These are phyloP conservation scores for Leccinum sublutescens DNA, from an alignment of 768 basidiomycete species.

Conservation along the genomic window DNA sequence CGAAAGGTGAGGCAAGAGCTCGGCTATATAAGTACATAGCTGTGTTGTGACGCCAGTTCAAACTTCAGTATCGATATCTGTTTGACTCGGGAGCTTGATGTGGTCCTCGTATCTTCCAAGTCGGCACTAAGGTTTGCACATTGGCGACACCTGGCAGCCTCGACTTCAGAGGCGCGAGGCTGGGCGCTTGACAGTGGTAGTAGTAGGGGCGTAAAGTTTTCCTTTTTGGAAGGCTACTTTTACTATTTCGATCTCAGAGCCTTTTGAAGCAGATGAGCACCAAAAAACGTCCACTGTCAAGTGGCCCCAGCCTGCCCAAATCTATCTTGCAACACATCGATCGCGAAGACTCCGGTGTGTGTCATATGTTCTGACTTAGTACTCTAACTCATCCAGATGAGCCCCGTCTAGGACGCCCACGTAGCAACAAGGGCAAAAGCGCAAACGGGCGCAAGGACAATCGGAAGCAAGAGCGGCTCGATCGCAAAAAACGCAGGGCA, in stretches of 20 bases:
- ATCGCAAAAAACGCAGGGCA: constrained; percentile 62
- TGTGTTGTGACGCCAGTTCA: no score
- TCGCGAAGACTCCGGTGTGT: constrained; percentile 15
- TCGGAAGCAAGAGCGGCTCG: constrained; percentile 59
- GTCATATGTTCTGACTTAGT: neutral
- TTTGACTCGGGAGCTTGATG: no score
- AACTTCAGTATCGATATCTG: no score
- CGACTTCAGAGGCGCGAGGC: no score
- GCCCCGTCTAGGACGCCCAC: constrained; percentile 1
- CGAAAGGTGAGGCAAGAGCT: no score
- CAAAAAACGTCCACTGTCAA: constrained; percentile 4
- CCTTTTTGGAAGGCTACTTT: neutral
- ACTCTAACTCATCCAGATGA: neutral
- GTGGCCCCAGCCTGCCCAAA: constrained; percentile 27
- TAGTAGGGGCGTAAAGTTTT: neutral
- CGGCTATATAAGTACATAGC: no score
- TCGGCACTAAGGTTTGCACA: no score
- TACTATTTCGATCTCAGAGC: no score
- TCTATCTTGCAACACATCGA: constrained; percentile 29
- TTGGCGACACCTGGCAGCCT: no score
- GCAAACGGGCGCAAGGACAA: constrained; percentile 54
- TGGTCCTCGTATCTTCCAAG: no score
- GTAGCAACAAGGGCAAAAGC: constrained; percentile 7
- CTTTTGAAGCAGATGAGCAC: constrained; percentile 8
- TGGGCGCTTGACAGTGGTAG: no score